These are phyloP conservation scores for Hyaloscypha variabilis DNA, from an alignment of 495 filamentous ascomycete genomes.

Conservation along the genomic window DNA sequence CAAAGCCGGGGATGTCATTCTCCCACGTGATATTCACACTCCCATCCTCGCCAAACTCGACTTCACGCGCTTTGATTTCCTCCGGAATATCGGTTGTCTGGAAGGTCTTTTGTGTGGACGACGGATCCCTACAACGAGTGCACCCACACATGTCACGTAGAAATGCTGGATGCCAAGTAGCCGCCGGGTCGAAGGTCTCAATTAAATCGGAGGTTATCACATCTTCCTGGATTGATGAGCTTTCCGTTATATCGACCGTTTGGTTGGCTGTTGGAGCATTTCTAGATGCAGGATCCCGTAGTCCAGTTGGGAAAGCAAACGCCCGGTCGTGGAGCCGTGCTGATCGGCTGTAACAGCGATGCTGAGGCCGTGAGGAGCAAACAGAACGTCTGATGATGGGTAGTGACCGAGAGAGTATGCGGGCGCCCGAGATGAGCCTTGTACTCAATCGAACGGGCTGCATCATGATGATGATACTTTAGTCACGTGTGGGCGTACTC, in stretches of 20 bases:
- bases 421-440: background rate
- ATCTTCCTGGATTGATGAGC: background rate
- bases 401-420: background rate
- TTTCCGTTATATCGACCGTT: background rate
- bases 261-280: background rate
- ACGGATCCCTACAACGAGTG: slow-evolving; percentile 68
- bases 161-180: slow-evolving; percentile 41
- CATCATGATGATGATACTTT: background rate
- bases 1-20: slow-evolving; percentile 55
- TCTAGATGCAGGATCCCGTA: background rate
- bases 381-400: background rate
- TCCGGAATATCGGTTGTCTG: slow-evolving; percentile 70
- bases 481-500: background rate
- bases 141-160: slow-evolving; percentile 82
- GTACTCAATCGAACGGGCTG: background rate
- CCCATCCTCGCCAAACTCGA: slow-evolving; percentile 38
- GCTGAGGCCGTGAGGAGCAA: background rate
- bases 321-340: background rate
- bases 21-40: slow-evolving; percentile 61
- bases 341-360: background rate
- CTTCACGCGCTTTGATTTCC: slow-evolving; percentile 43
- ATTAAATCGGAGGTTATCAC: background rate
- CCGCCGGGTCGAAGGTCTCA: background rate
- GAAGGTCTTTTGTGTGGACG: slow-evolving; percentile 83
- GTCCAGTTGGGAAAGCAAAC: background rate